These are phyloP conservation scores for Pascua sp. DNA, from an alignment of 1,284 basidiomycete genomes.

Conservation along the genomic window DNA sequence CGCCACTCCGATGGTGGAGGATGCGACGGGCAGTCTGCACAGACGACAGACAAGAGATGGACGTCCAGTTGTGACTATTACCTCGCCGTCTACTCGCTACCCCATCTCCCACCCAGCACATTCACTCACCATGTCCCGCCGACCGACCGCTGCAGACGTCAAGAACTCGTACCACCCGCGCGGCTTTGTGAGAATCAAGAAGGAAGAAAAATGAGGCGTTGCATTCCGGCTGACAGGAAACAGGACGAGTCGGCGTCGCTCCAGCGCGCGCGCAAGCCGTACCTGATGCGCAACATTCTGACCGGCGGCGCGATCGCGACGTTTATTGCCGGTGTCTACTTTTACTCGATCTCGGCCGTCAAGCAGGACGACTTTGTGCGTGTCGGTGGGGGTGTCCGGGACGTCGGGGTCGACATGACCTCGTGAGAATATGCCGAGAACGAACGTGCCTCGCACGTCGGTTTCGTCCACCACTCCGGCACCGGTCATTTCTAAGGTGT, in stretches of 20 bases:
- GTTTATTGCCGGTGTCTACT: slow-evolving; percentile 81
- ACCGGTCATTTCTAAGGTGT: too few species aligned
- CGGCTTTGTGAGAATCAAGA: slow-evolving; percentile 16
- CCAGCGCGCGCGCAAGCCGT: slow-evolving; percentile 80
- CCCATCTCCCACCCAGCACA: background rate
- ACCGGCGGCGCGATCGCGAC: slow-evolving; percentile 69
- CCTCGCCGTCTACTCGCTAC: too few species aligned
- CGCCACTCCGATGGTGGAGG: too few species aligned
- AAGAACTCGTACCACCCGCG: slow-evolving; percentile 25
- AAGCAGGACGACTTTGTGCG: slow-evolving; percentile 82
- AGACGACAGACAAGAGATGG: too few species aligned
- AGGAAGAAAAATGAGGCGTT: background rate
- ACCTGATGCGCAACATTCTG: slow-evolving; percentile 70
- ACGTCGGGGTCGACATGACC: too few species aligned
- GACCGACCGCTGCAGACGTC: slow-evolving; percentile 8
- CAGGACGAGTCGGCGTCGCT: slow-evolving; percentile 82
- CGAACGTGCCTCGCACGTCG: too few species aligned
- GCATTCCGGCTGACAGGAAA: background rate
- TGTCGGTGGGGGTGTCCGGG: background rate
- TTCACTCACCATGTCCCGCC: slow-evolving; percentile 1
- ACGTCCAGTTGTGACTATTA: too few species aligned
- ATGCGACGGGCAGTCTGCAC: too few species aligned
- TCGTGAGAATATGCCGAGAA: too few species aligned
- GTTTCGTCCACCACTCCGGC: too few species aligned
- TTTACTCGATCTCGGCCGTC: slow-evolving; percentile 88